Conservation (phyloP, 495 filamentous ascomycete species). For the Bacidia gigantensis region DNA sequence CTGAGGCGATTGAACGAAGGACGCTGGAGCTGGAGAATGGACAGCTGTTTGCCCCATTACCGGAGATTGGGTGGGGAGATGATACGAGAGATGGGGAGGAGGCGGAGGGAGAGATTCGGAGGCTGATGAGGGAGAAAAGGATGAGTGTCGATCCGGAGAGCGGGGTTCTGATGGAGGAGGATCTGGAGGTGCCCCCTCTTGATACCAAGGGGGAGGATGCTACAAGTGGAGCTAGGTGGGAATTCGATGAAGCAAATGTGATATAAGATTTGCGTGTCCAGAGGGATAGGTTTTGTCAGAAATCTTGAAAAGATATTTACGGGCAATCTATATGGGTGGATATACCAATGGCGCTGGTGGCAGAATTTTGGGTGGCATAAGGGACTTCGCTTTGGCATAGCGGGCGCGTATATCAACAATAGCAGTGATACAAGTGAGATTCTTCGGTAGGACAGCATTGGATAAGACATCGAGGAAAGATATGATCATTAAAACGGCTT, state of each 20-base stretch:
- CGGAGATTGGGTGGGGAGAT: conserved; percentile 18
- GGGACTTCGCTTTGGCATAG: background rate
- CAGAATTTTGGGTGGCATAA: background rate
- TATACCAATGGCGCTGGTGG: background rate
- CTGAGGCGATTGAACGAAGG: conserved; percentile 46
- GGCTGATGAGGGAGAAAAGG: background rate
- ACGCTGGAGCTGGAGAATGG: conserved; percentile 40
- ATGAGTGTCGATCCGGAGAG: background rate
- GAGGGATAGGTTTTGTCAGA: background rate
- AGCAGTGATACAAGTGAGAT: background rate
- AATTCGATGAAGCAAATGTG: conserved; percentile 2
- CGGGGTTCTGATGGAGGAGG: background rate
- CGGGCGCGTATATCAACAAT: background rate
- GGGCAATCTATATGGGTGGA: background rate
- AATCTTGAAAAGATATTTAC: background rate
- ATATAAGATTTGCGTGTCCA: background rate
- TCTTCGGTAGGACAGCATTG: too few relatives aligned
- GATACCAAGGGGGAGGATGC: background rate
- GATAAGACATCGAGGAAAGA: too few relatives aligned
- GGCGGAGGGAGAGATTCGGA: conserved; percentile 1
- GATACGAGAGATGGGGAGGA: conserved; percentile 3
- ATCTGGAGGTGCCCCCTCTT: background rate
- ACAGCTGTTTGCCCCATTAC: conserved; percentile 35
- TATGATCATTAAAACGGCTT: too few relatives aligned
- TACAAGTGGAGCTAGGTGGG: background rate